Base-by-base conservation (phyloP, 345 rosid genomes). In the Carallia pectinifolia region DNA sequence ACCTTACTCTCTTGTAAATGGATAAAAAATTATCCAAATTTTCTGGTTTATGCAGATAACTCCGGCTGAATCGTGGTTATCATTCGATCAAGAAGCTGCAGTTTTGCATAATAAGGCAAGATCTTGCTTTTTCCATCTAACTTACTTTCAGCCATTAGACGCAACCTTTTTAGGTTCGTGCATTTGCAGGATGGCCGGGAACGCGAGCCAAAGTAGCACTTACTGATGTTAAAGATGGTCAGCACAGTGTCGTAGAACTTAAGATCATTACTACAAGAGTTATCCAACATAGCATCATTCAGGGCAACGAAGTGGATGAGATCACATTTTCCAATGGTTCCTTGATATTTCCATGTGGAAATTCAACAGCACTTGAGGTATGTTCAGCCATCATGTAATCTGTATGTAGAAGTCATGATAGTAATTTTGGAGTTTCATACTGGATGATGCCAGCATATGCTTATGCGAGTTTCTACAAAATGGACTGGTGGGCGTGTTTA, bases 101-200 rank as follows among this genome's bases (percentile, higher is more conserved):
- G 79, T 80, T 74, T 75, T 94, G 48, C 98, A 94, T 80, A 94
- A 94, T 77, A 94, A 88, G 88, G 96, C 90, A 77, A 63, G 39
- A 37, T 44, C 61, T 47, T 68, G 19, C 64, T n/a, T 53, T 74
- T 62, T 64, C 31, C 64, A 63, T 63, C 52, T 44, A 55, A 37
- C 69, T 47, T 6, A 23, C 23, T 23, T 27, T 37, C 56, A 34
- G 73, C 67, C 74, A 68, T 79, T 81, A 65, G 61, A 68, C 68
- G 71, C 84, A 81, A 70, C 75, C 31, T 66, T 70, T 83, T 62
- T 77, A 94, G 97, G 95, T 94, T 78, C 96, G 97, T 78, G 98
- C 97, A 67, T 85, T 94, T 64, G 90, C 98, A 87, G 98, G 97
- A 33, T 94, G 98, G 97, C 98, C 97, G 2, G 97, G 97, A 75